Evolutionary conservation across 768 basidiomycete species (phyloP).

Genomic region (Pleurotus tuber-regium): DNA sequence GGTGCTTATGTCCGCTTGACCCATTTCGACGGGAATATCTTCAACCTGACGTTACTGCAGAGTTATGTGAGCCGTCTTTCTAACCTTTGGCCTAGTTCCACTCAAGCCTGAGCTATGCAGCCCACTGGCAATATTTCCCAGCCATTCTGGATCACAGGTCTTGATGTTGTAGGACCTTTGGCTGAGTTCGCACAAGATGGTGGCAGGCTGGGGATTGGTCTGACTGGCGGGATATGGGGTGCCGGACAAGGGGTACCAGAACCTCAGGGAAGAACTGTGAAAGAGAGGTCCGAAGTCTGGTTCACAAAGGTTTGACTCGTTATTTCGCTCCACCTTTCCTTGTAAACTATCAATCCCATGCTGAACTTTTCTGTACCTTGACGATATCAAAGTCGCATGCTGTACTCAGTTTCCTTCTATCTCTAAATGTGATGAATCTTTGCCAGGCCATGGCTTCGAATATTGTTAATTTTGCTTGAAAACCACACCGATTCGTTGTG

Average conservation of each 20-base stretch:
- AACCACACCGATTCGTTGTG: no score
- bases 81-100: no score
- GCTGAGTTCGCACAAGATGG: constrained; percentile 17
- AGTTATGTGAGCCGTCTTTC: constrained; percentile 16
- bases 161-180: constrained; percentile 5
- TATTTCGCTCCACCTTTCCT: no score
- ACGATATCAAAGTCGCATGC: no score
- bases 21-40: constrained; percentile 24
- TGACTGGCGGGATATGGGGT: constrained; percentile 20
- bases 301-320: constrained; percentile 21
- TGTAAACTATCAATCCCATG: no score
- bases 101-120: constrained; percentile 13
- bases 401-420: no score
- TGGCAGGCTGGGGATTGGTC: constrained; percentile 14
- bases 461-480: no score
- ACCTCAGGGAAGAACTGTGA: constrained; percentile 15
- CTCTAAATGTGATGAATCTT: no score
- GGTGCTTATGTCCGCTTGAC: constrained; percentile 18
- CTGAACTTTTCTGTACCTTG: no score
- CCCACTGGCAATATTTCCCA: constrained; percentile 18
- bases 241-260: constrained; percentile 16
- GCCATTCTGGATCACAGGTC: constrained; percentile 18
- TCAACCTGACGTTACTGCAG: constrained; percentile 16
- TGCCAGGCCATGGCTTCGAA: no score
- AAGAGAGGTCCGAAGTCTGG: constrained; percentile 25